These are phyloP conservation scores for Venturia carpophila DNA, from an alignment of 2,329 filamentous ascomycete species.

Conservation along the genomic window DNA sequence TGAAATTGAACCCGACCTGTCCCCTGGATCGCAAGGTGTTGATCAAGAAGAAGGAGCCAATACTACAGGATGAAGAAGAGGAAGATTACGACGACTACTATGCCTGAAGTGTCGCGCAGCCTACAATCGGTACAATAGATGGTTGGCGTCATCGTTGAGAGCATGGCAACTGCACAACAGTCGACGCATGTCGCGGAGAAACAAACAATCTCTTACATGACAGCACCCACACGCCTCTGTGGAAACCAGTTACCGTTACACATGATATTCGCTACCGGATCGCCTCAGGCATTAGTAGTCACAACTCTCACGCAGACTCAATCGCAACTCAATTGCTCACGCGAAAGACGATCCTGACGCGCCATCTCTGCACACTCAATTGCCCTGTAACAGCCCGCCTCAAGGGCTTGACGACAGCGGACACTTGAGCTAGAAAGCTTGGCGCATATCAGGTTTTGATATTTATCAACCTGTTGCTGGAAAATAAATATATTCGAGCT, in stretches of 20 bases:
- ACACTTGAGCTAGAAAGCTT: neutral
- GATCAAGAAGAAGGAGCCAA: slow-evolving; percentile 41
- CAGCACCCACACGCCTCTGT: no score
- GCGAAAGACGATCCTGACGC: neutral
- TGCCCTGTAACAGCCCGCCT: neutral
- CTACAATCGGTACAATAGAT: neutral
- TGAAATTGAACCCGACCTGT: slow-evolving; percentile 56
- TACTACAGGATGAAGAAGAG: slow-evolving; percentile 41
- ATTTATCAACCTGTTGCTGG: neutral
- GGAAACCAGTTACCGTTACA: no score
- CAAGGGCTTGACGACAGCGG: neutral
- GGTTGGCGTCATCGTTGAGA: neutral
- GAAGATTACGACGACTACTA: slow-evolving; percentile 39
- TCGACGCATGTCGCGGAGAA: neutral
- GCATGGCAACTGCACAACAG: neutral
- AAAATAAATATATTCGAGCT: neutral
- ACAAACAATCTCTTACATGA: no score
- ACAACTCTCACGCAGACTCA: neutral
- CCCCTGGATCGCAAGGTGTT: slow-evolving; percentile 54
- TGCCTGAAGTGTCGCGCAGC: slow-evolving; percentile 8
- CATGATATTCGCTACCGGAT: neutral
- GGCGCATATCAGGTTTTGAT: neutral
- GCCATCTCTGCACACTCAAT: neutral
- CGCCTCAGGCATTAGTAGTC: neutral
- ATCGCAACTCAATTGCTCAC: neutral